Base-by-base conservation (phyloP, 768 basidiomycete genomes). In the Goffeauzyma gilvescens region DNA sequence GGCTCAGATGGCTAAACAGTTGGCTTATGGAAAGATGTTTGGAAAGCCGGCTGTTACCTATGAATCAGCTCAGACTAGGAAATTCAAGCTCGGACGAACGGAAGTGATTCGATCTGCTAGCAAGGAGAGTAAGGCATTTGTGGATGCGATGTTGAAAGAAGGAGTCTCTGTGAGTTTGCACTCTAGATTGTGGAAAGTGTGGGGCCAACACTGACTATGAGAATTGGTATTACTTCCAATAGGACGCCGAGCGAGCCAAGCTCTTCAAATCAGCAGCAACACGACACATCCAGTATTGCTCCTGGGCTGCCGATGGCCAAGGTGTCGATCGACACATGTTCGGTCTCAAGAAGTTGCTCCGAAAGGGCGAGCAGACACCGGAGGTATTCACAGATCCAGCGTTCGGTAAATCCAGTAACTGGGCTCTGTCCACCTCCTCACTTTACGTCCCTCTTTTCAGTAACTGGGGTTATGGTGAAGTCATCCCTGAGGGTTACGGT, bases 271-370 rank as follows among this genome's bases (percentile, higher is more conserved):
- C 66, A 6, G 93, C 93, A 1, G 76, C 76, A 1, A 62, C 68
- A n/a, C 69, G 87, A 15, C 93, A 98, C 65, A 68, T 82, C 52
- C 72, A 81, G 63, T 95, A 95, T 59, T 75, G 80, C 2, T 69
- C 72, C 2, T 89, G 85, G 81, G 89, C 90, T 0, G 82, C 86
- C 2, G 83, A 90, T 48, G 93, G 81, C 1, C 78, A 82, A 62
- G 93, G 89, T 33, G 85, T 98, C 17, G 90, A 96, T 64, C 71
- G 90, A 25, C 93, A 98, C 64, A 67, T 96, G 46, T 95, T 89
- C 63, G 93, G 89, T 6, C 66, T 98, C 53, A 89, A 82, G 68
- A 80, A 77, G 68, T 67, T 82, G 54, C 52, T 95, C 35, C 67
- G 70, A 40, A 72, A 74, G 8, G 81, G 76, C 22, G 89, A 95